phyloP scores from a whole-genome alignment of 768 basidiomycete genomes.

The Kwoniella sp. region DNA sequence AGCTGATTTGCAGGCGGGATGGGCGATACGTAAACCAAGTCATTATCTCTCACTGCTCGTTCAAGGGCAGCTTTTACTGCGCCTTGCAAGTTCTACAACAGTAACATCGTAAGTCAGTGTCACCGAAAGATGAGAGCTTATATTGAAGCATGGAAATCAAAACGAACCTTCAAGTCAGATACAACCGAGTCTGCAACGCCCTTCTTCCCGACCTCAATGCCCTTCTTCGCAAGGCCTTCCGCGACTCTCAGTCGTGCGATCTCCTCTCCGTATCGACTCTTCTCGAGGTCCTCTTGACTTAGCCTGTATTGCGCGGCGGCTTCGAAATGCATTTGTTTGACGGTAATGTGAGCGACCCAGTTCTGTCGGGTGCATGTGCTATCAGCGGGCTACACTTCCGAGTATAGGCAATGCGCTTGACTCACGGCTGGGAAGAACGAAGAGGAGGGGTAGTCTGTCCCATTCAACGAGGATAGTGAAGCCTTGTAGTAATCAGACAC shows the following conservation, averaged over 20 bases:
- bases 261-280: constrained; percentile 78
- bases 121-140: not conserved
- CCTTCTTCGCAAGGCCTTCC: constrained; percentile 68
- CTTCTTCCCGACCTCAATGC: constrained; percentile 67
- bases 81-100: constrained; percentile 70
- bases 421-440: constrained; percentile 53
- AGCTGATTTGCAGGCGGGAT: constrained; percentile 74
- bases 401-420: no score
- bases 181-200: constrained; percentile 67
- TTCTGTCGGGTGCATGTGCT: constrained; percentile 58
- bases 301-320: constrained; percentile 88
- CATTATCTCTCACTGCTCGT: constrained; percentile 86
- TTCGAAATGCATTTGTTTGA: constrained; percentile 80
- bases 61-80: constrained; percentile 67
- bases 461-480: constrained; percentile 55
- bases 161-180: constrained; percentile 74
- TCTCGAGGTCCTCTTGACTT: constrained; percentile 79
- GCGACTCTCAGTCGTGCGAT: constrained; percentile 75
- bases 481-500: constrained; percentile 67
- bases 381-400: not conserved
- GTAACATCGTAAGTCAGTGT: constrained; percentile 3
- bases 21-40: constrained; percentile 89
- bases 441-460: constrained; percentile 44
- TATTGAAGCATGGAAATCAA: not conserved
- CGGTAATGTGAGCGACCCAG: constrained; percentile 77